These are phyloP conservation scores for Colletotrichum sp. DNA, from an alignment of 2,329 filamentous ascomycete genomes.

Conservation along the genomic window DNA sequence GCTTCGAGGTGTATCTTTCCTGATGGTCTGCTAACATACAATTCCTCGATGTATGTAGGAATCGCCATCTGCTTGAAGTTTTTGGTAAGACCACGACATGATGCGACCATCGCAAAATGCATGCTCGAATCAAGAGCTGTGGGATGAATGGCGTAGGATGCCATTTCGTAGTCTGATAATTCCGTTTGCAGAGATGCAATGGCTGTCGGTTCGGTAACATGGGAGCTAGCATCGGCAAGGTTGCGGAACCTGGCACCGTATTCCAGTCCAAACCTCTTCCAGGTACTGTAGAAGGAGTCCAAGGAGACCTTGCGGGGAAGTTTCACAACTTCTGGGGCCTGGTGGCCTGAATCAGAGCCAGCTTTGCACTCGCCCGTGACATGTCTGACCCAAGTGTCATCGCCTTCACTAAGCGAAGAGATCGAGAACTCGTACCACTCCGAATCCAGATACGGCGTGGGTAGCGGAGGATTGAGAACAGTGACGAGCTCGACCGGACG, in stretches of 20 bases:
- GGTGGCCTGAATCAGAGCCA: background rate
- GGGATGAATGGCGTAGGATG: constrained; percentile 39
- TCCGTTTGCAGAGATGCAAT: background rate
- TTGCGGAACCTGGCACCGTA: constrained; percentile 30
- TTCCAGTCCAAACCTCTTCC: constrained; percentile 32
- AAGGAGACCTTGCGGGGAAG: constrained; percentile 25
- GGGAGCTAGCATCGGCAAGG: constrained; percentile 14
- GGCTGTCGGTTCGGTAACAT: background rate
- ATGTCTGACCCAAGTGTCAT: constrained; percentile 1
- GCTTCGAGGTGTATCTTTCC: background rate
- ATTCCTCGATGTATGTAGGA: background rate
- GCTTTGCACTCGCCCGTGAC: background rate
- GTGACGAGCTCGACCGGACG: constrained; percentile 35
- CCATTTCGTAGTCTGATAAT: background rate
- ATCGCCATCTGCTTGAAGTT: background rate
- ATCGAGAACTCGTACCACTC: constrained; percentile 37
- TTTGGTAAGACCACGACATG: background rate
- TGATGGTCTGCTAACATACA: background rate
- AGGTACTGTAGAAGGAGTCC: constrained; percentile 28
- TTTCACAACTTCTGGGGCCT: background rate
- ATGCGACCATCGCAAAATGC: constrained; percentile 32
- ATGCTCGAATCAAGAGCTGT: constrained; percentile 38
- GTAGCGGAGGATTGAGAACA: constrained; percentile 27
- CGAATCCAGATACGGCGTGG: constrained; percentile 28
- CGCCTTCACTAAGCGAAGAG: constrained; percentile 27